Evolutionary conservation across 768 basidiomycete genomes (phyloP).

Genomic region (Leccinellum albellum): DNA sequence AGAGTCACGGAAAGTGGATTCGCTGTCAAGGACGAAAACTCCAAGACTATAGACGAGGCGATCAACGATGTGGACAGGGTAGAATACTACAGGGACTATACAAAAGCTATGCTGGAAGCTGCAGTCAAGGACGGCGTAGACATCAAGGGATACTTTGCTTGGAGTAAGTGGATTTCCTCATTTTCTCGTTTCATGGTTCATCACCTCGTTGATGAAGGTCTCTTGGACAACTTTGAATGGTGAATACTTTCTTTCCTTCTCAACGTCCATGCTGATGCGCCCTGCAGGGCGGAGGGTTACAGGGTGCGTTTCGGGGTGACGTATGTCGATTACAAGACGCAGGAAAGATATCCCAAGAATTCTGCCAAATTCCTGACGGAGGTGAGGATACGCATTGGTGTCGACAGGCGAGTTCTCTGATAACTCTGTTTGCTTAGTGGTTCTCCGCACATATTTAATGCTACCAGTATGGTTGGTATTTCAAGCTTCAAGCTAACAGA

Average conservation of each 20-base stretch:
- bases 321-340: slow-evolving; percentile 70
- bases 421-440: background rate
- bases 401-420: background rate
- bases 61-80: slow-evolving; percentile 60
- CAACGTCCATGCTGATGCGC: background rate
- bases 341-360: slow-evolving; percentile 64
- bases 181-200: background rate
- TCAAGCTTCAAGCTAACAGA: background rate
- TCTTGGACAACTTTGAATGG: slow-evolving; percentile 77
- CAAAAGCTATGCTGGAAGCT: slow-evolving; percentile 51
- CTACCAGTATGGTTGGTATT: background rate
- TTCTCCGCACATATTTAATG: slow-evolving; percentile 1
- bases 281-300: slow-evolving; percentile 59
- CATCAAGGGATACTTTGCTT: slow-evolving; percentile 63
- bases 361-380: slow-evolving; percentile 58
- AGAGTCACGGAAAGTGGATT: slow-evolving; percentile 78
- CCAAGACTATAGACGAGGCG: slow-evolving; percentile 51
- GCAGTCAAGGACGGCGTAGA: slow-evolving; percentile 66
- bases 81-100: slow-evolving; percentile 64
- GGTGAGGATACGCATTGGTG: slow-evolving; percentile 31
- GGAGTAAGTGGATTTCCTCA: slow-evolving; percentile 46
- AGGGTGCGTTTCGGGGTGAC: slow-evolving; percentile 68
- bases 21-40: slow-evolving; percentile 63
- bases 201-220: slow-evolving; percentile 37
- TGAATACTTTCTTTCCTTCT: slow-evolving; percentile 1